Base-by-base conservation (phyloP, 2,329 filamentous ascomycete species). In the Epicoccum sorghinum region DNA sequence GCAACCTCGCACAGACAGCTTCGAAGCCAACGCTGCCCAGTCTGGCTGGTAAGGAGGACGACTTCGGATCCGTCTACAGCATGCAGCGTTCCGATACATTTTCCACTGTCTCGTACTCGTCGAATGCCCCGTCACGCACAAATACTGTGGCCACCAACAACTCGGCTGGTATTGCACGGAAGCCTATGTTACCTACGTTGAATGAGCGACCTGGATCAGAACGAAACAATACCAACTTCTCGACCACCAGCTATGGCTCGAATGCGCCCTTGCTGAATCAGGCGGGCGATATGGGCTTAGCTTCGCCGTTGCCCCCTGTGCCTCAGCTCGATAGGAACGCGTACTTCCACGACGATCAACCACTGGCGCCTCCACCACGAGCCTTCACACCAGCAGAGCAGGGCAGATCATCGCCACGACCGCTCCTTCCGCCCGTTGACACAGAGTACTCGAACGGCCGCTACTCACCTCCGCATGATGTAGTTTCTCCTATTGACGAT, bases 231-330 rank as follows among this genome's bases (percentile, higher is more conserved):
- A 89, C 89, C 0, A 75, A 75, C 27, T 78, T 71, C 53, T 80
- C 82, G 3, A 75, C 68, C 40, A 65, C 78, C n/a, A 89, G 82
- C 67, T 88, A 86, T 66, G 83, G 81, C 10, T 86, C 88, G 3
- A 84, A 87, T 56, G 82, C 84, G 7, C 85, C 89, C 1, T 79
- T 91, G 5, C 74, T 89, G 33, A 75, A 77, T 14, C 79, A 83
- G 55, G 86, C 86, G 5, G 80, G 82, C 29, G 80, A 82, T 6
- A 88, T 89, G 83, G 86, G 86, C 14, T 61, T 51, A 35, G 55
- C 67, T 1, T 69, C 71, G 14, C 68, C 72, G 12, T 39, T 59
- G 22, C 70, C 70, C 37, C 64, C 70, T 6, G 66, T 74, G 59
- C 70, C 70, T 42, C 47, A 61, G 27, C 53, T 69, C 1, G 65